Conservation (phyloP, 495 filamentous ascomycete species). For the Penicillium mononematosum region DNA sequence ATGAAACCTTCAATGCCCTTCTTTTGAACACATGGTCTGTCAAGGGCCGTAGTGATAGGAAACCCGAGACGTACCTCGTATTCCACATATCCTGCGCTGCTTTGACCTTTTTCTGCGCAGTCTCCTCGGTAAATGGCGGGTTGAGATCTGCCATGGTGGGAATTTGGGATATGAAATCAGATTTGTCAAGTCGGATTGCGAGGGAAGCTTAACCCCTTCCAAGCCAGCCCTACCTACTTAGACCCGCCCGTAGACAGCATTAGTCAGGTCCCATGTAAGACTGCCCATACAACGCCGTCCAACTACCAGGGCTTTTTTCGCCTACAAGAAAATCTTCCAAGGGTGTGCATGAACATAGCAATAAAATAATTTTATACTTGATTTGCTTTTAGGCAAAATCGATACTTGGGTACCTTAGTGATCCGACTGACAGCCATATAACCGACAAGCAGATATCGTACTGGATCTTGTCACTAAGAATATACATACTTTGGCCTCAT, state of each 20-base stretch:
- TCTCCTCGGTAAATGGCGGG: slow-evolving; percentile 79
- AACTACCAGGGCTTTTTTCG: neutral
- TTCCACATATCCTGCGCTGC: slow-evolving; percentile 86
- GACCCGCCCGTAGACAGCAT: no score
- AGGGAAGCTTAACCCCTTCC: neutral
- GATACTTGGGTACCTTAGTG: neutral
- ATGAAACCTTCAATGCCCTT: slow-evolving; percentile 22
- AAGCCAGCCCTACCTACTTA: neutral
- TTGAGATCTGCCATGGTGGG: slow-evolving; percentile 52
- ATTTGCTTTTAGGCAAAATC: neutral
- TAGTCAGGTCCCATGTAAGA: neutral
- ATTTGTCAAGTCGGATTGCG: neutral
- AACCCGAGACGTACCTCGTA: slow-evolving; percentile 53
- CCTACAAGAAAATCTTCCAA: neutral
- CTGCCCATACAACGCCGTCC: no score
- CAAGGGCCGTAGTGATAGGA: slow-evolving; percentile 1
- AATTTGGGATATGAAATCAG: neutral
- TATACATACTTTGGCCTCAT: neutral
- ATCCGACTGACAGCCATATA: neutral
- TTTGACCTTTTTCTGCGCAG: slow-evolving; percentile 78
- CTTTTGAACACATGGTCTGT: slow-evolving; percentile 24
- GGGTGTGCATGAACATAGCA: neutral
- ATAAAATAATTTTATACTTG: neutral
- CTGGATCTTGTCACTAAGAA: neutral
- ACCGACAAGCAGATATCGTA: neutral